Conservation (phyloP, 495 filamentous ascomycete genomes). For the Penicillium soppii region DNA sequence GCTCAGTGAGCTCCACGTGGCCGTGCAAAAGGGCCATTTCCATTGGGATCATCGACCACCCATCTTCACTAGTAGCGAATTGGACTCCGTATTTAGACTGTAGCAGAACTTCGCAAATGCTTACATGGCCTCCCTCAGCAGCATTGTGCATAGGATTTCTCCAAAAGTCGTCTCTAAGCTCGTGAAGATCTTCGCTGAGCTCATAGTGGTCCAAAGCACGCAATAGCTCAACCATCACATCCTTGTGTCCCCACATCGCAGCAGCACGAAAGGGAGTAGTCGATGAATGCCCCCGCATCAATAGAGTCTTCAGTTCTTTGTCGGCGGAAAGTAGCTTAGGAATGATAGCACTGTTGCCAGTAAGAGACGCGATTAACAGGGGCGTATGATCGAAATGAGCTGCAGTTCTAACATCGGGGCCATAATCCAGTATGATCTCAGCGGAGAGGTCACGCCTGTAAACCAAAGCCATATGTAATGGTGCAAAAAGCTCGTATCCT, state of each 20-base stretch:
- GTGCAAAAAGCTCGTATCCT: background rate
- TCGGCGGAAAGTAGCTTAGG: background rate
- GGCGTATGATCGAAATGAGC: background rate
- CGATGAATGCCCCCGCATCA: background rate
- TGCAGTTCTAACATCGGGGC: background rate
- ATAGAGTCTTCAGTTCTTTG: background rate
- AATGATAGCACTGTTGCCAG: background rate
- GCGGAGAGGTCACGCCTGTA: background rate
- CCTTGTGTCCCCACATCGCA: conserved; percentile 1
- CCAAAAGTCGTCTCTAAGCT: background rate
- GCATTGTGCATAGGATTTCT: background rate
- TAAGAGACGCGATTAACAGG: background rate
- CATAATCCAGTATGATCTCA: background rate
- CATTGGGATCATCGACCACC: background rate
- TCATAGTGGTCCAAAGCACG: background rate
- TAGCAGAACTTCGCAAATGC: background rate
- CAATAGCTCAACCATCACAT: background rate
- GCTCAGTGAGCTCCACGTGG: background rate
- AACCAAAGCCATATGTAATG: background rate
- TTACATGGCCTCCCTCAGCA: background rate
- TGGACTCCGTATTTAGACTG: background rate
- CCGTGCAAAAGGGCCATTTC: conserved; percentile 1
- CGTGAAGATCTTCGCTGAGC: background rate
- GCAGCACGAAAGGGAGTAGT: conserved; percentile 4
- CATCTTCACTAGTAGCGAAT: background rate